Base-by-base conservation (phyloP, 2,329 filamentous ascomycete genomes). In the Phyllosticta citrichinensis region DNA sequence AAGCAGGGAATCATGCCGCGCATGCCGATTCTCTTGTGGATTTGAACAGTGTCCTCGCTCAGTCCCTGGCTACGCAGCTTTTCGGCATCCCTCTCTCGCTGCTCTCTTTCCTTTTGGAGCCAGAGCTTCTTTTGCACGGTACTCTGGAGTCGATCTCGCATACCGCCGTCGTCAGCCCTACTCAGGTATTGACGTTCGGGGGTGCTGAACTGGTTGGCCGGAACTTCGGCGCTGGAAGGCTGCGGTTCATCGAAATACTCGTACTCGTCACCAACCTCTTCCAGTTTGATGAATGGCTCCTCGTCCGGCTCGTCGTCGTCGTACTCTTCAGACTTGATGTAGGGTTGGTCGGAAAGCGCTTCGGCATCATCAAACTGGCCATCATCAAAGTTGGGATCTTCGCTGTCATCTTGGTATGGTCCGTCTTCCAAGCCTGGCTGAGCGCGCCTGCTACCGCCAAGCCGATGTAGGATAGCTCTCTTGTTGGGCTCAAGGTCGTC, bases 1-100 rank as follows among this genome's bases (percentile, higher is more conserved):
- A 85, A 67, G 1, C 85, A 68, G 10, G 83, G 79, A 69, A 84
- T 82, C 58, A 78, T 79, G 17, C 83, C 82, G 52, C 82, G 80
- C 71, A 80, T 77, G 5, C 76, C 76, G 30, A 85, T 75, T 62
- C 79, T 79, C 62, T 79, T 77, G 64, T 80, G 80, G 2, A 85
- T 71, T 35, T 77, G 76, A 51, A 79, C 76, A 60, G 83, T 80
- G 58, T 80, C 78, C 25, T 78, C 72, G 3, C 76, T 73, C 79
- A 80, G 85, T 53, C 78, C 76, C 25, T 73, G 73, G 11, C 69
- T 65, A 2, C 76, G 75, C 5, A 81, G 68, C 27, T 69, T 66
- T 5, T 64, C 63, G 6, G 65, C 70, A 56, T 74, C 67, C 8
- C 64, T 62, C 9, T 70, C 66, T 10, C 66, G 66, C 55, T 68